Evolutionary conservation across 352 stramenopile species (phyloP).

Genomic region (Aphanomyces astaci): DNA sequence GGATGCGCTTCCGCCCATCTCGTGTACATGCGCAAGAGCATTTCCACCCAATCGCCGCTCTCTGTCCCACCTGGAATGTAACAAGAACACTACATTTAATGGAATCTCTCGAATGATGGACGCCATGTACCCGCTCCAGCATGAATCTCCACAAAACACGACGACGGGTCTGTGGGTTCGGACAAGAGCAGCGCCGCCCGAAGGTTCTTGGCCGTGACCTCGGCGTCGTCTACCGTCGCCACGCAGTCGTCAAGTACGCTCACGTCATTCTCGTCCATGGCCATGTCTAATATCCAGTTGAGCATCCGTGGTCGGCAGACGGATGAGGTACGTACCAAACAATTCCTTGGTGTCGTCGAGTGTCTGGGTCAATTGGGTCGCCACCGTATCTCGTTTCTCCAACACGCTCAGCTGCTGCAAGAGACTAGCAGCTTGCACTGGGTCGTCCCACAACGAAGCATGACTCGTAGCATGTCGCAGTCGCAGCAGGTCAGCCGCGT

Average conservation of each 20-base stretch:
- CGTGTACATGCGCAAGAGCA: constrained; percentile 94
- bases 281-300: constrained; percentile 26
- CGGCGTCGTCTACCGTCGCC: constrained; percentile 33
- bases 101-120: not conserved
- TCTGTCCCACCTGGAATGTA: constrained; percentile 81
- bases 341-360: constrained; percentile 64
- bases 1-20: constrained; percentile 46
- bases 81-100: too few species aligned
- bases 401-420: constrained; percentile 54
- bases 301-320: not conserved
- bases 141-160: constrained; percentile 76
- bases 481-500: constrained; percentile 33
- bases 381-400: constrained; percentile 38
- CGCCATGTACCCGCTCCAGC: constrained; percentile 41
- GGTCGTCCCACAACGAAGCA: constrained; percentile 52
- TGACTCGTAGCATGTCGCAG: constrained; percentile 40
- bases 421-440: constrained; percentile 39
- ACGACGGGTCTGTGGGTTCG: constrained; percentile 42
- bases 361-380: constrained; percentile 32
- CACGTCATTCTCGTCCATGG: constrained; percentile 52
- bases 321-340: constrained; percentile 22
- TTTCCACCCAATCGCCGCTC: constrained; percentile 93
- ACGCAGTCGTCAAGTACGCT: constrained; percentile 44
- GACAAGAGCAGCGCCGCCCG: constrained; percentile 55
- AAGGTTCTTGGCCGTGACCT: constrained; percentile 40